These are phyloP conservation scores for Beta corolliflora DNA, from an alignment of 179 eudicot genomes.

Conservation along the genomic window DNA sequence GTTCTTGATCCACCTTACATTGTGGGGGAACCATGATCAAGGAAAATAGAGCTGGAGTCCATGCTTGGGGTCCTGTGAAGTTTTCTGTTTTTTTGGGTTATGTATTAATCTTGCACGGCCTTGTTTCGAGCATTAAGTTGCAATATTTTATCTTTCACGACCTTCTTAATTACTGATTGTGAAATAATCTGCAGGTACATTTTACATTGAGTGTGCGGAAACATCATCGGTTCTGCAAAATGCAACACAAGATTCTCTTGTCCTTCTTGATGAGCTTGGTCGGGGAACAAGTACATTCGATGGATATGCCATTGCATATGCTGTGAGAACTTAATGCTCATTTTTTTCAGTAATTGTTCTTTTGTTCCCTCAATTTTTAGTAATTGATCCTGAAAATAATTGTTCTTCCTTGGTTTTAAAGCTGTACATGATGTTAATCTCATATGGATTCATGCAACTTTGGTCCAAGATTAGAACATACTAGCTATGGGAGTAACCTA, in stretches of 20 bases:
- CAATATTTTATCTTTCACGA: background rate
- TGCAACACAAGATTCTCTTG: constrained; percentile 92
- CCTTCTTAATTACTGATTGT: background rate
- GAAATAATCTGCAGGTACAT: constrained; percentile 67
- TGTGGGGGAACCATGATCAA: background rate
- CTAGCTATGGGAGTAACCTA: background rate
- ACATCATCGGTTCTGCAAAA: constrained; percentile 95
- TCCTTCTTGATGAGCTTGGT: constrained; percentile 96
- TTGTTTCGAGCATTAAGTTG: background rate
- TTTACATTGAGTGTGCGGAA: constrained; percentile 94
- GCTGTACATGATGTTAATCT: background rate
- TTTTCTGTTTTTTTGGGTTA: background rate
- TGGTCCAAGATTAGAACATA: background rate
- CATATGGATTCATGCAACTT: background rate
- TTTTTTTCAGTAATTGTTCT: background rate
- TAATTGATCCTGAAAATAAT: constrained; percentile 4
- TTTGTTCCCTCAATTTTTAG: constrained; percentile 16
- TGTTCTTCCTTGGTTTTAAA: background rate
- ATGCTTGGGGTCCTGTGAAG: background rate
- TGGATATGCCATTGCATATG: constrained; percentile 99
- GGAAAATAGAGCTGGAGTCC: background rate
- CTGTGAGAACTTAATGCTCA: constrained; percentile 52
- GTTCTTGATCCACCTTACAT: background rate
- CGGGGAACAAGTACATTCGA: constrained; percentile 99
- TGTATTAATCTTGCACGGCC: background rate